Evolutionary conservation across 2,329 filamentous ascomycete genomes (phyloP).

Genomic region (Botrytis medusae): DNA sequence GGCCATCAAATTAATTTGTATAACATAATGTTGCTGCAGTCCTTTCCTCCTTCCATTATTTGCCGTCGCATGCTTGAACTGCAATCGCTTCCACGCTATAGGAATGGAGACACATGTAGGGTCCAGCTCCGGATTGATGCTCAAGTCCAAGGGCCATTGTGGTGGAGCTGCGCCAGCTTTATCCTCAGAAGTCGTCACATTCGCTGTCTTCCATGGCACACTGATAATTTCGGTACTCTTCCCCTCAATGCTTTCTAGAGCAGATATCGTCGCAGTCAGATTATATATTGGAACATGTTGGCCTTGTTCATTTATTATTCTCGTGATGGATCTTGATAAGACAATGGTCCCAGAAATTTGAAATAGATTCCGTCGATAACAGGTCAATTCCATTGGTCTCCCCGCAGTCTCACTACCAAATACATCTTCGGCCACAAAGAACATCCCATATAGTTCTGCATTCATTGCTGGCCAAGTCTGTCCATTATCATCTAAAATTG

Average conservation of each 20-base stretch:
- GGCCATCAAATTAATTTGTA: constrained; percentile 79
- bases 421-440: constrained; percentile 77
- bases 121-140: constrained; percentile 68
- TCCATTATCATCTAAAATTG: constrained; percentile 65
- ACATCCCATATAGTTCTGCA: constrained; percentile 83
- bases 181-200: constrained; percentile 35
- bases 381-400: constrained; percentile 79
- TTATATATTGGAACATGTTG: constrained; percentile 75
- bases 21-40: constrained; percentile 90
- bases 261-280: constrained; percentile 78
- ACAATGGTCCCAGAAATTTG: constrained; percentile 88
- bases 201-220: constrained; percentile 82
- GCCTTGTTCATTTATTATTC: constrained; percentile 74
- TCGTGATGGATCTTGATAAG: constrained; percentile 69
- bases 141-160: constrained; percentile 55
- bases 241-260: constrained; percentile 87
- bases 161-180: constrained; percentile 53
- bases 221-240: constrained; percentile 93
- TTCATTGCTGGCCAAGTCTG: constrained; percentile 65
- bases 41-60: constrained; percentile 95
- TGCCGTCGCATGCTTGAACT: constrained; percentile 94
- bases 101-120: constrained; percentile 76
- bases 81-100: constrained; percentile 88
- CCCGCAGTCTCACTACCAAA: constrained; percentile 52
- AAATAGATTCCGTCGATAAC: constrained; percentile 92